A percentile compares a stretch with the other conserved stretches of the same genome.
Evolutionary conservation across 768 basidiomycete genomes (phyloP).

Genomic region (Lactarius quietus): DNA sequence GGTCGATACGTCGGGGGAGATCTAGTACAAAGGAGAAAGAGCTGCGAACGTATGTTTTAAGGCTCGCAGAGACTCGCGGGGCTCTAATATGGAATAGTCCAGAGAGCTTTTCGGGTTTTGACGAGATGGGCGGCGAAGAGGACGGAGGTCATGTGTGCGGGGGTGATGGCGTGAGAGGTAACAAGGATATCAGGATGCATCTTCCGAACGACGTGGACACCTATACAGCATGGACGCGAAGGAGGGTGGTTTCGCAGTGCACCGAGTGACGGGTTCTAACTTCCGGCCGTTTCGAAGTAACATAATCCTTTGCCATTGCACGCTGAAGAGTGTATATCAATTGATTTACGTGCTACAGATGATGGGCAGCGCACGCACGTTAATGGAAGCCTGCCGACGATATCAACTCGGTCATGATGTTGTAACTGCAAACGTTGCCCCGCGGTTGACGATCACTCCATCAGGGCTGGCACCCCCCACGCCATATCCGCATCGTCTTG

Average conservation of each 20-base stretch:
- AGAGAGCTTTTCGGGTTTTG: constrained; percentile 61
- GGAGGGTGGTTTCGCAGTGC: constrained; percentile 25
- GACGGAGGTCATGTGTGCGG: constrained; percentile 54
- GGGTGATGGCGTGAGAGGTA: constrained; percentile 46
- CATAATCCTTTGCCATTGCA: constrained; percentile 32
- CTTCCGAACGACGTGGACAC: constrained; percentile 51
- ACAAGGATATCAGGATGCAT: constrained; percentile 46
- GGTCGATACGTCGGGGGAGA: no score
- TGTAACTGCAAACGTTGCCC: constrained; percentile 41
- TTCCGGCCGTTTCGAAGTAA: constrained; percentile 21
- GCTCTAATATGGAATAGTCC: constrained; percentile 49
- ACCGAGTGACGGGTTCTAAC: constrained; percentile 45
- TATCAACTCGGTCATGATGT: constrained; percentile 50
- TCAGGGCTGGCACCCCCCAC: constrained; percentile 35
- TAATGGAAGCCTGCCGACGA: constrained; percentile 43
- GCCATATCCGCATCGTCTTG: constrained; percentile 43
- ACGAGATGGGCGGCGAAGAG: constrained; percentile 57
- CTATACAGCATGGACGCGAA: constrained; percentile 34
- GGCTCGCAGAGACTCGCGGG: constrained; percentile 33
- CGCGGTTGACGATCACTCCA: constrained; percentile 36
- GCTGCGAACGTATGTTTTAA: constrained; percentile 50
- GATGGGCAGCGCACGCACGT: constrained; percentile 39
- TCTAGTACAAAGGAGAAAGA: no score
- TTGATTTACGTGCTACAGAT: constrained; percentile 11
- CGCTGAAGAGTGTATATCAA: constrained; percentile 19